phyloP scores from a whole-genome alignment of 2,329 filamentous ascomycete species.

The Apiospora saccharicola region DNA sequence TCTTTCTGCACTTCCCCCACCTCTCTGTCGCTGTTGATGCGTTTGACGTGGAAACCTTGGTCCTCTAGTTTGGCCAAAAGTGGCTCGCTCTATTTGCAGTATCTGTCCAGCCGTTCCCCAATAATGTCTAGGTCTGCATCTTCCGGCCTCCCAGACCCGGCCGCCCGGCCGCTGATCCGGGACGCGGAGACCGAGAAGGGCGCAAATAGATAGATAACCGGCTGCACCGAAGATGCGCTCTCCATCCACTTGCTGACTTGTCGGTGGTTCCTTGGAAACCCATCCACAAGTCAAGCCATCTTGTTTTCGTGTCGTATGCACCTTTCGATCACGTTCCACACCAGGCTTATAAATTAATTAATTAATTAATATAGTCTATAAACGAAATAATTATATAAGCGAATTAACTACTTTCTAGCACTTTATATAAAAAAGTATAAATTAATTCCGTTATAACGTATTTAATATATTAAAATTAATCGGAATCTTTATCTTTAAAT shows the following conservation, averaged over 20 bases:
- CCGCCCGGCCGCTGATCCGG: neutral
- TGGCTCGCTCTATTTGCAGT: neutral
- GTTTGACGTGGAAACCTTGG: neutral
- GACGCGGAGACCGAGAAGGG: neutral
- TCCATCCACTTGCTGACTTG: neutral
- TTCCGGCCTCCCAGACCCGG: neutral
- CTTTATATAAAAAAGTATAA: too few species aligned
- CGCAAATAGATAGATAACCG: neutral
- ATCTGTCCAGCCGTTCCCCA: neutral
- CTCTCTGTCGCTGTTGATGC: neutral
- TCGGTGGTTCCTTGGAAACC: neutral
- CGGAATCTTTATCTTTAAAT: too few species aligned
- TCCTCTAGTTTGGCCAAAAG: neutral
- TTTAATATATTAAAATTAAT: too few species aligned
- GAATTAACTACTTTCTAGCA: too few species aligned
- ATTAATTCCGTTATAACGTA: too few species aligned
- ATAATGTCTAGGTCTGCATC: neutral
- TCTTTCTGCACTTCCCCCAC: neutral
- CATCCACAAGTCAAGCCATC: neutral
- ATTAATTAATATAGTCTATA: too few species aligned
- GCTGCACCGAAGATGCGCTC: neutral
- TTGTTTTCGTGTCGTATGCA: neutral
- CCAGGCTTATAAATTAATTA: too few species aligned
- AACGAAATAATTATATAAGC: too few species aligned
- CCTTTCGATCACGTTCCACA: neutral